phyloP scores from a whole-genome alignment of 768 basidiomycete species.

The Russula griseocarnosa region DNA sequence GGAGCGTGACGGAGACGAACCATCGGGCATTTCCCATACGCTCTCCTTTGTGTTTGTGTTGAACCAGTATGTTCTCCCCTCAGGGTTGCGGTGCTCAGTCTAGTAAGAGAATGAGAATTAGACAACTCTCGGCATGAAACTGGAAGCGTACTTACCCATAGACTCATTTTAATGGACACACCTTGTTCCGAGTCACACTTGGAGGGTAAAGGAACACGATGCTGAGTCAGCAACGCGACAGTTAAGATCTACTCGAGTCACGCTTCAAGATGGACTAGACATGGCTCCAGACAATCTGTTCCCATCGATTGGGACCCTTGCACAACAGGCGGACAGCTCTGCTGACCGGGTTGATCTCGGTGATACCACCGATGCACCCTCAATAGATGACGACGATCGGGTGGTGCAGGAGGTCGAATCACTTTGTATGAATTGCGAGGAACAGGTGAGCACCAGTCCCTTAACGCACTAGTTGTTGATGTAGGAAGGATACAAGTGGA shows the following conservation, averaged over 20 bases:
- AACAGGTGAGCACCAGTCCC: conserved; percentile 59
- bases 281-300: conserved; percentile 42
- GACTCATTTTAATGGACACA: conserved; percentile 1
- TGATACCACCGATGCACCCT: conserved; percentile 16
- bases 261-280: neutral
- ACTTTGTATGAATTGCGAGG: conserved; percentile 88
- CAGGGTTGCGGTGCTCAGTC: conserved; percentile 93
- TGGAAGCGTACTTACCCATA: conserved; percentile 20
- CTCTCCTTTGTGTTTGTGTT: conserved; percentile 84
- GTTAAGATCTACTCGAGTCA: neutral
- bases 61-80: conserved; percentile 99
- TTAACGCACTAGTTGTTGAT: neutral
- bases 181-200: no score
- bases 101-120: conserved; percentile 32
- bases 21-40: conserved; percentile 98
- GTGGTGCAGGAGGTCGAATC: conserved; percentile 83
- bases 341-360: conserved; percentile 27
- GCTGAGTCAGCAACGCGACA: conserved; percentile 20
- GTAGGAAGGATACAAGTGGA: conserved; percentile 1
- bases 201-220: neutral
- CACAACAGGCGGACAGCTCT: conserved; percentile 44
- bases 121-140: neutral
- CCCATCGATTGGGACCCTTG: conserved; percentile 56
- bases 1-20: conserved; percentile 39
- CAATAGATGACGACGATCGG: conserved; percentile 50